Base-by-base conservation (phyloP, 2,329 filamentous ascomycete species). In the Xylaria digitata region DNA sequence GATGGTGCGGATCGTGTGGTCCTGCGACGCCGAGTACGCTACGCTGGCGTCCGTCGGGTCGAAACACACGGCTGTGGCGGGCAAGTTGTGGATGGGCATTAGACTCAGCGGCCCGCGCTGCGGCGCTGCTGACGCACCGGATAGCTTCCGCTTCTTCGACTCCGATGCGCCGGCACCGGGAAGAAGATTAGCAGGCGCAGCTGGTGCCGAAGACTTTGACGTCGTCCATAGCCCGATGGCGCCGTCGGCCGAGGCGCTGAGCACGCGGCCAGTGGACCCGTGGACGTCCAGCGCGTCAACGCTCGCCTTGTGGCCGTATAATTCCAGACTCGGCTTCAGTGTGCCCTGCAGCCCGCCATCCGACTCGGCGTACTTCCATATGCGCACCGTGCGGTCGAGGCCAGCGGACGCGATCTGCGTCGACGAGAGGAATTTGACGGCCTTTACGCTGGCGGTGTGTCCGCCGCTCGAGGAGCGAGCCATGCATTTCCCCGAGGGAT, bases 1-100 rank as follows among this genome's bases (percentile, higher is more conserved):
- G 82, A 97, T 92, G 0, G 96, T 98, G 70, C 91, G 90, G 73
- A 98, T 84, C 0, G 92, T 92, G 83, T 97, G 94, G 82, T 99
- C 96, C 82, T 92, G 92, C 19, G 94, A 97, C 23, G 90, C 89
- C 1, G 93, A 95, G 84, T 99, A 98, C 53, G 92, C 95, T 46
- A 97, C 93, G 15, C 93, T 97, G 11, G 89, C 81, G 80, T 98
- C 95, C 61, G 88, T 85, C 4, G 90, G 90, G 80, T 97, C 93
- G 83, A 99, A 98, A 54, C 93, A 86, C 43, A 91, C 92, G 61
- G 90, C 91, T 0, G 92, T 92, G 50, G 94, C 93, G 50, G 91
- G 86, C 11, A 89, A 86, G 63, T 87, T 87, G 85, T 97, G 91
- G 60, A 89, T 87, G 17, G 86, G 82, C 65, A 97, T 86, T 61